Evolutionary conservation across 202 grass and related monocot species (phyloP), one percentile per base, ranked within the genome.

Genomic region (Eragrostis tef): DNA sequence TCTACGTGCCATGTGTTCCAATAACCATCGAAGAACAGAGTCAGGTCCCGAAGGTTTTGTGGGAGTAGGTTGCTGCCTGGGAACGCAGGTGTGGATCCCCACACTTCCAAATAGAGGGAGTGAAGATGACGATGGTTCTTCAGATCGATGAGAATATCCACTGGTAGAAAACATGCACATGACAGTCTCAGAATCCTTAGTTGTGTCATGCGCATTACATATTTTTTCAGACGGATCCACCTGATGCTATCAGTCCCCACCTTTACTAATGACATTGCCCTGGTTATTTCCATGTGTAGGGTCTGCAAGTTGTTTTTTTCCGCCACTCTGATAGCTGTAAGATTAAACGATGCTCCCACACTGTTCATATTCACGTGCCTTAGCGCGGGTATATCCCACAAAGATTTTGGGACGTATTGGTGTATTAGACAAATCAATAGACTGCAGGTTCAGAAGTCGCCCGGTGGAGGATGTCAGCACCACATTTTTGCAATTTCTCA

Each of bases 101-200:
- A 47, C 6, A 25, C 20, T 0, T 0, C 0, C 21, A 48, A 27
- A 70, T 0, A 0, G 11, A 70, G 12, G 2, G 0, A 0, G 0
- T 15, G 0, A 48, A 70, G 21, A 26, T 70, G 42, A 20, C 0
- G 6, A 48, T 70, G 67, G 6, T 47, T 13, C 1, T 43, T 46
- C 7, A 70, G 20, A 20, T 11, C 7, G 42, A 21, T 24, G 11
- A 70, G 42, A n/a, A 47, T 6, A 8, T 25, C 42, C 19, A 47
- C 66, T 0, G 66, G 39, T 43, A 67, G 11, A 48, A 8, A 3
- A 8, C 11, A 2, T 22, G 3, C 21, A 13, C 19, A 5, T 8
- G 0, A 0, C 4, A 45, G 5, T 4, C 0, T 3, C 65, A 69
- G n/a, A 69, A 1, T 7, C 11, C 41, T 69, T 7, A 69, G 66